phyloP scores from a whole-genome alignment of 768 basidiomycete species.

The Artomyces pyxidatus region DNA sequence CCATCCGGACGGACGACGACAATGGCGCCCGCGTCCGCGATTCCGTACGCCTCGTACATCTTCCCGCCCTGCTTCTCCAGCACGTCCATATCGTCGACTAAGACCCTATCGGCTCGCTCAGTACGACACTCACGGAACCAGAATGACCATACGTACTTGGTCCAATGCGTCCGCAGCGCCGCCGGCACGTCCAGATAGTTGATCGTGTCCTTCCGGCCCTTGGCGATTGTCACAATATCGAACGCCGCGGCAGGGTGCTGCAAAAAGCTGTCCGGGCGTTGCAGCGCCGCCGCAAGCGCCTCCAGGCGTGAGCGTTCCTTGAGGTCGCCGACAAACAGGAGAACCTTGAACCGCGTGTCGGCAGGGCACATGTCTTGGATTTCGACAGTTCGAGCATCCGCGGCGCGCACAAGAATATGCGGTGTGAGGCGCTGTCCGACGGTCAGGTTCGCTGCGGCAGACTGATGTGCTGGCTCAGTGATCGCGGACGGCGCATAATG shows the following conservation, averaged over 20 bases:
- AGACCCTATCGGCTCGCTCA: slow-evolving; percentile 32
- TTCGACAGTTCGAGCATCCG: slow-evolving; percentile 38
- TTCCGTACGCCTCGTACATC: slow-evolving; percentile 51
- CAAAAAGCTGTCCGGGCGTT: slow-evolving; percentile 21
- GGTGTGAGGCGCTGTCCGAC: slow-evolving; percentile 46
- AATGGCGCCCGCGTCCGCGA: slow-evolving; percentile 36
- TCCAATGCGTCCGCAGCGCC: slow-evolving; percentile 32
- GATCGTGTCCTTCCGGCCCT: slow-evolving; percentile 26
- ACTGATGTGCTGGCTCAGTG: slow-evolving; percentile 28
- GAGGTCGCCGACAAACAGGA: slow-evolving; percentile 37
- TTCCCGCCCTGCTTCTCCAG: slow-evolving; percentile 38
- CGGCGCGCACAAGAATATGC: slow-evolving; percentile 37
- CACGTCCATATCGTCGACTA: slow-evolving; percentile 48
- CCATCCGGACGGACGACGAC: slow-evolving; percentile 59
- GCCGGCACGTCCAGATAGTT: slow-evolving; percentile 26
- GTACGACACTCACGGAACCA: not conserved
- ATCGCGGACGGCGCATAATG: slow-evolving; percentile 37
- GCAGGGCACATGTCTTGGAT: slow-evolving; percentile 42
- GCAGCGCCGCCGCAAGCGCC: slow-evolving; percentile 22
- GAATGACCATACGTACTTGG: slow-evolving; percentile 26
- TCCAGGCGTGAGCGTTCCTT: slow-evolving; percentile 19
- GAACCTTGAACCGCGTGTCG: slow-evolving; percentile 41
- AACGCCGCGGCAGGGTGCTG: slow-evolving; percentile 20
- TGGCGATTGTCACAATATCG: slow-evolving; percentile 21
- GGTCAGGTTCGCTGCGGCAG: slow-evolving; percentile 30